These are phyloP conservation scores for Dissophora globulifera DNA, from an alignment of 192 early-diverging fungal genomes.

Conservation along the genomic window DNA sequence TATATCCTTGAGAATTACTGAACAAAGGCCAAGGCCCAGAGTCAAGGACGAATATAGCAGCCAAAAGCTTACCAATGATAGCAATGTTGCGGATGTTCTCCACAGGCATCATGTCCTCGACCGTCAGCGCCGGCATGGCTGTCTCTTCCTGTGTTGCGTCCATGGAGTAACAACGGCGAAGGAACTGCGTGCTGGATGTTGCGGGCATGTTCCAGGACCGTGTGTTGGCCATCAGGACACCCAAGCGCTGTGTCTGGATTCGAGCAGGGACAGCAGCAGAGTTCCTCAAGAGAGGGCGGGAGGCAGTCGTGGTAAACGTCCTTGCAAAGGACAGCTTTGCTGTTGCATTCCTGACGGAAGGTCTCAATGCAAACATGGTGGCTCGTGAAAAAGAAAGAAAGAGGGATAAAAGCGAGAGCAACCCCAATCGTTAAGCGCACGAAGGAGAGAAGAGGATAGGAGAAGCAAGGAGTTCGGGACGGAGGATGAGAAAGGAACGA, in stretches of 20 bases:
- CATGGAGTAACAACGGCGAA: constrained; percentile 25
- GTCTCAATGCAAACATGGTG: constrained; percentile 37
- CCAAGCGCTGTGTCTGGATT: constrained; percentile 20
- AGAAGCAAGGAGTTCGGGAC: no score
- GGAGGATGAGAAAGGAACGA: no score
- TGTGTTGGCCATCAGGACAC: constrained; percentile 15
- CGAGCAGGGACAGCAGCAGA: constrained; percentile 5
- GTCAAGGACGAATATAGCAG: neutral
- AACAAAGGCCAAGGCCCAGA: no score
- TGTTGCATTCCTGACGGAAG: constrained; percentile 18
- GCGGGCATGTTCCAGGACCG: constrained; percentile 13
- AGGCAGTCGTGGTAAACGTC: constrained; percentile 3
- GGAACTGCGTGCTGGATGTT: constrained; percentile 14
- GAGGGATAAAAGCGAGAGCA: neutral
- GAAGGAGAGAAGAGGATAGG: no score
- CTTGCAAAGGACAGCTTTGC: constrained; percentile 21
- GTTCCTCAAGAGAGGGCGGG: constrained; percentile 18
- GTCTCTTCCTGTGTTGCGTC: constrained; percentile 31
- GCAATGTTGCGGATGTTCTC: constrained; percentile 55
- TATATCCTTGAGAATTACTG: no score
- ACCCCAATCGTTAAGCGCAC: no score
- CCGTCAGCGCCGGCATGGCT: constrained; percentile 24
- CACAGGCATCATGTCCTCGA: constrained; percentile 52
- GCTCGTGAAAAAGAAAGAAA: constrained; percentile 1
- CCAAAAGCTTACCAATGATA: constrained; percentile 47